Evolutionary conservation across 495 filamentous ascomycete genomes (phyloP).

Genomic region (Xanthoparmelia taractica): DNA sequence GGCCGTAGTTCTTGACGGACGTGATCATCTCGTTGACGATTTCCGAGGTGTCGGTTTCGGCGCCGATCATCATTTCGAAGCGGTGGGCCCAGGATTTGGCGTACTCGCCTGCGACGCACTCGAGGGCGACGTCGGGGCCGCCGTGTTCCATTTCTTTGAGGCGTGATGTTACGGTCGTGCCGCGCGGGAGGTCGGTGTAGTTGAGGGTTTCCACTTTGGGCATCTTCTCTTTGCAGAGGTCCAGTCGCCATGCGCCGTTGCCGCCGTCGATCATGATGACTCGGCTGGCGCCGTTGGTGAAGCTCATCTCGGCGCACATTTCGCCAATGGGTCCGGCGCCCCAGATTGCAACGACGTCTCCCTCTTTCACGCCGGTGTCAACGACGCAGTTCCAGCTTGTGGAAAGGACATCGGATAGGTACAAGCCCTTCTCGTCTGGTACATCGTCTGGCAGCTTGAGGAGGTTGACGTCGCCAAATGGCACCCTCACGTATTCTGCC

Average conservation of each 20-base stretch:
- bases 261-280: slow-evolving; percentile 79
- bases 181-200: slow-evolving; percentile 44
- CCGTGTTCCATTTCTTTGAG: slow-evolving; percentile 65
- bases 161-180: slow-evolving; percentile 56
- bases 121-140: slow-evolving; percentile 71
- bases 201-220: slow-evolving; percentile 56
- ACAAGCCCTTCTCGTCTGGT: slow-evolving; percentile 81
- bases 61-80: slow-evolving; percentile 61
- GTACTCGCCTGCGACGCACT: slow-evolving; percentile 80
- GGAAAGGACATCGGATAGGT: slow-evolving; percentile 68
- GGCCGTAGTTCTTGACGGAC: slow-evolving; percentile 65
- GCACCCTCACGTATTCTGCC: slow-evolving; percentile 80
- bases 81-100: slow-evolving; percentile 76
- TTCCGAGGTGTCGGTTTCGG: slow-evolving; percentile 82
- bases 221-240: slow-evolving; percentile 54
- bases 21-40: slow-evolving; percentile 84
- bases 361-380: slow-evolving; percentile 72
- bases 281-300: slow-evolving; percentile 62
- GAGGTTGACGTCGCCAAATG: slow-evolving; percentile 74
- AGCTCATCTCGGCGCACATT: slow-evolving; percentile 66
- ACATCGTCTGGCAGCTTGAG: slow-evolving; percentile 72
- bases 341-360: slow-evolving; percentile 78
- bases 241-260: slow-evolving; percentile 52
- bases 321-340: slow-evolving; percentile 73
- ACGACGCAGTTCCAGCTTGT: slow-evolving; percentile 79